phyloP scores from a whole-genome alignment of 495 filamentous ascomycete genomes.

The Penicillium canescens region DNA sequence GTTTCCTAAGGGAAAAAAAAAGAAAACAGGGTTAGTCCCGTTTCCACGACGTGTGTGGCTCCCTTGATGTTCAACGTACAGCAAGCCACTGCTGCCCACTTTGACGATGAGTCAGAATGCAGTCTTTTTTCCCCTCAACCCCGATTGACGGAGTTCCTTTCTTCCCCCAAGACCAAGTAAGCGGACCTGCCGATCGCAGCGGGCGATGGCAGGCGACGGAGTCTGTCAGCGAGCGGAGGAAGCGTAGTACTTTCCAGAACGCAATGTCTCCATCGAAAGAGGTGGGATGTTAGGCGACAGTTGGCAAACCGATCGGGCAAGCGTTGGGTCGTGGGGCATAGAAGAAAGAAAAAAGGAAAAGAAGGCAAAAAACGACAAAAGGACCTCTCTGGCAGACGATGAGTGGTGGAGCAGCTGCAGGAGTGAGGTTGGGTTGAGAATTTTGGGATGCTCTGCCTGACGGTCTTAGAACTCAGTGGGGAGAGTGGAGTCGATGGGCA shows the following conservation, averaged over 20 bases:
- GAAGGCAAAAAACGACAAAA: constrained; percentile 1
- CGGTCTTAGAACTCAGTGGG: constrained; percentile 26
- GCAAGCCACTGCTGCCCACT: constrained; percentile 13
- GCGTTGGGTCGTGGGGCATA: constrained; percentile 23
- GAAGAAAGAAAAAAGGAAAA: neutral
- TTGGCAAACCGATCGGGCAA: constrained; percentile 13
- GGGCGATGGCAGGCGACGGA: constrained; percentile 27
- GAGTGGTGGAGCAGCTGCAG: constrained; percentile 32
- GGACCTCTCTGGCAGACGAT: constrained; percentile 8
- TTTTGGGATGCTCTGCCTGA: constrained; percentile 24
- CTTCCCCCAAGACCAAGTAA: constrained; percentile 13
- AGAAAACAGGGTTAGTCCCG: constrained; percentile 19
- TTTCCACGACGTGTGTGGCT: constrained; percentile 18
- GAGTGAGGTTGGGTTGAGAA: constrained; percentile 18
- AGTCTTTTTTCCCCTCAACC: constrained; percentile 3
- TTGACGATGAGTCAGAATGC: constrained; percentile 12
- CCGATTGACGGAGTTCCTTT: neutral
- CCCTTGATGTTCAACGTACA: constrained; percentile 16
- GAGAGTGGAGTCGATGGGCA: constrained; percentile 26
- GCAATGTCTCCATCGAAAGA: constrained; percentile 34
- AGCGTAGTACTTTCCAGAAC: constrained; percentile 22
- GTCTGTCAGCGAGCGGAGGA: constrained; percentile 28
- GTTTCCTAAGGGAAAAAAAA: constrained; percentile 9
- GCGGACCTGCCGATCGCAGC: constrained; percentile 31
- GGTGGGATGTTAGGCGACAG: constrained; percentile 20